These are phyloP conservation scores for Polyporus tsugae DNA, from an alignment of 1,284 basidiomycete genomes.

Conservation along the genomic window DNA sequence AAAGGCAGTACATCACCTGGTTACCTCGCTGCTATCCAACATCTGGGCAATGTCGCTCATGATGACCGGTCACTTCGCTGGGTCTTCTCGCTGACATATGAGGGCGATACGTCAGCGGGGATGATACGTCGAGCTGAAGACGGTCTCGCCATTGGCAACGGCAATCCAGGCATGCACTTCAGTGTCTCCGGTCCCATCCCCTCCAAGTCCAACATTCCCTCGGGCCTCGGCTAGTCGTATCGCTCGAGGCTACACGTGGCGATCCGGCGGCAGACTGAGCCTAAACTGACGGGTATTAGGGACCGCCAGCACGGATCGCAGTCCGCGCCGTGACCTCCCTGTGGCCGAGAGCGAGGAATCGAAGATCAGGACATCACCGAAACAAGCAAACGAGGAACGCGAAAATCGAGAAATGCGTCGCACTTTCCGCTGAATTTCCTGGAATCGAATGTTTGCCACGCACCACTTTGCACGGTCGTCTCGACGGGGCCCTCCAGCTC, in stretches of 20 bases:
- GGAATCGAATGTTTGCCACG: background rate
- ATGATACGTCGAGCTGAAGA: background rate
- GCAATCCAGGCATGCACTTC: background rate
- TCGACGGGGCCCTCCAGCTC: constrained; percentile 5
- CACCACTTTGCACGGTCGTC: background rate
- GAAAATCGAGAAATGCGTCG: background rate
- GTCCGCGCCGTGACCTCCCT: constrained; percentile 4
- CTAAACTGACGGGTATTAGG: constrained; percentile 3
- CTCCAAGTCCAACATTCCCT: background rate
- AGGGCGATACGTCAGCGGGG: background rate
- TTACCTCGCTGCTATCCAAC: background rate
- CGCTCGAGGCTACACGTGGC: constrained; percentile 14
- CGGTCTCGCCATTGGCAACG: background rate
- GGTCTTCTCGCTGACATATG: background rate
- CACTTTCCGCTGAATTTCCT: constrained; percentile 8
- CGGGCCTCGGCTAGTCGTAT: background rate
- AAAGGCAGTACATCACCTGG: background rate
- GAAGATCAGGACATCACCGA: constrained; percentile 9
- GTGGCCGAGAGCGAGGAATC: background rate
- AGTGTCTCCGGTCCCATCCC: background rate
- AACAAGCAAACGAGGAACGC: constrained; percentile 1
- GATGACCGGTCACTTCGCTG: background rate
- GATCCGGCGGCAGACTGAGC: constrained; percentile 26
- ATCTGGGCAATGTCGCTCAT: background rate
- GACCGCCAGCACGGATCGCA: constrained; percentile 27